Conservation (phyloP, 2,329 filamentous ascomycete genomes). For the Epichloe baconii region DNA sequence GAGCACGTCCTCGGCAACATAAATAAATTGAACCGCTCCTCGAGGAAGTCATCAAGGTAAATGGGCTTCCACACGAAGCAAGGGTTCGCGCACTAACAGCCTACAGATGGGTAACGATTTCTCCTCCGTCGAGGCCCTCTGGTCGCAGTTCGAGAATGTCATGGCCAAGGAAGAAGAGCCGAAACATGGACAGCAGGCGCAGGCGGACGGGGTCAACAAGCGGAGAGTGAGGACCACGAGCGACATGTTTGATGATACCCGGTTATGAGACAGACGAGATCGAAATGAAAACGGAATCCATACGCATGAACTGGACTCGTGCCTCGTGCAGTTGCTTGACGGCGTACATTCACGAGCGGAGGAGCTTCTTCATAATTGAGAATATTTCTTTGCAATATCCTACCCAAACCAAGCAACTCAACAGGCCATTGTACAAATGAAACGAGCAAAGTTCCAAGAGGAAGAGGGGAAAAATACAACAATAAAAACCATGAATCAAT, state of each 20-base stretch:
- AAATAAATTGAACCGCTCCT: conserved; percentile 90
- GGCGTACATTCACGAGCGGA: background rate
- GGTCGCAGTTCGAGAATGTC: conserved; percentile 94
- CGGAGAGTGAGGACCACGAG: conserved; percentile 12
- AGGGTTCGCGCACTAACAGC: background rate
- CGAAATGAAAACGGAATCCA: background rate
- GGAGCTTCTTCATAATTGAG: background rate
- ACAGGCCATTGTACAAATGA: conserved; percentile 1
- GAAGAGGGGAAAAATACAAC: background rate
- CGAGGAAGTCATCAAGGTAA: conserved; percentile 78
- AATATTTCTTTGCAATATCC: conserved; percentile 13
- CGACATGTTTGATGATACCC: background rate
- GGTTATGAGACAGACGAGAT: background rate
- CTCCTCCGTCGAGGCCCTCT: conserved; percentile 88
- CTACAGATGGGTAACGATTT: conserved; percentile 84
- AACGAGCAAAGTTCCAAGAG: background rate
- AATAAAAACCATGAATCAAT: background rate
- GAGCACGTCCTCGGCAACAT: conserved; percentile 91
- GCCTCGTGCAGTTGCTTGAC: background rate
- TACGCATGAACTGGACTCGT: background rate
- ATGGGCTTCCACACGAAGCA: conserved; percentile 15
- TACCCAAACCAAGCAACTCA: conserved; percentile 10
- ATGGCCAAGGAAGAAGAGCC: conserved; percentile 57
- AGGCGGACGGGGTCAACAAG: conserved; percentile 15
- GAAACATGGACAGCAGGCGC: conserved; percentile 14